Evolutionary conservation across 2,329 filamentous ascomycete species (phyloP).

Genomic region (Raffaelea deltoideospora): DNA sequence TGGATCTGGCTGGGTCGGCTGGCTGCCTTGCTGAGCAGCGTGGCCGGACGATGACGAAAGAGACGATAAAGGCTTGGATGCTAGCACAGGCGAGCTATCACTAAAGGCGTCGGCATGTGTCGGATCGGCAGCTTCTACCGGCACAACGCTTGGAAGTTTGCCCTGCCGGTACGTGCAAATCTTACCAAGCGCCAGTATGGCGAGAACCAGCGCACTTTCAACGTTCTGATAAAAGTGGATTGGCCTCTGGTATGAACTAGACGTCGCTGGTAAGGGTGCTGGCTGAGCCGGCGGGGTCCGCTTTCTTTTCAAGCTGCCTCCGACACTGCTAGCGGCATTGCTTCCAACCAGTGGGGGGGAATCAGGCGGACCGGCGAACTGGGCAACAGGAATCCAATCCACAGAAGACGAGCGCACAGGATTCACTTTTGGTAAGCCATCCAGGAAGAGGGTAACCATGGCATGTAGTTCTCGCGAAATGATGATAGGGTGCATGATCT

Average conservation of each 20-base stretch:
- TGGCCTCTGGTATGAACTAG: conserved; percentile 18
- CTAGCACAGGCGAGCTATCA: no score
- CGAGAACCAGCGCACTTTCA: conserved; percentile 65
- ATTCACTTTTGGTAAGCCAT: conserved; percentile 10
- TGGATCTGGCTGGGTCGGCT: no score
- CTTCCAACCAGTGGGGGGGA: background rate
- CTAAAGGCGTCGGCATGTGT: no score
- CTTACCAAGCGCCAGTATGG: conserved; percentile 75
- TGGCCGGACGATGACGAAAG: no score
- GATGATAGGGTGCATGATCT: conserved; percentile 52
- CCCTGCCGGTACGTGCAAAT: conserved; percentile 46
- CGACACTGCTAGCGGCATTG: no score
- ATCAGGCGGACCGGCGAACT: conserved; percentile 13
- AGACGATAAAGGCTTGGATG: no score
- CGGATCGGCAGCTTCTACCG: conserved; percentile 21
- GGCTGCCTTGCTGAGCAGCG: no score
- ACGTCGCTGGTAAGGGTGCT: conserved; percentile 6
- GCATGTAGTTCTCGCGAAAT: conserved; percentile 34
- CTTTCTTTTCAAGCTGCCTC: conserved; percentile 35
- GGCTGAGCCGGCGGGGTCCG: conserved; percentile 27
- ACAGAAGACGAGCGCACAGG: no score
- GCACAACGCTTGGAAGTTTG: conserved; percentile 43
- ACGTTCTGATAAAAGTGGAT: conserved; percentile 50
- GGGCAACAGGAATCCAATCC: conserved; percentile 14
- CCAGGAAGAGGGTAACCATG: conserved; percentile 37